A percentile compares a stretch with the other conserved stretches of the same genome.
Evolutionary conservation across 2,329 filamentous ascomycete species (phyloP).

Genomic region (Penicillium janthinellum): DNA sequence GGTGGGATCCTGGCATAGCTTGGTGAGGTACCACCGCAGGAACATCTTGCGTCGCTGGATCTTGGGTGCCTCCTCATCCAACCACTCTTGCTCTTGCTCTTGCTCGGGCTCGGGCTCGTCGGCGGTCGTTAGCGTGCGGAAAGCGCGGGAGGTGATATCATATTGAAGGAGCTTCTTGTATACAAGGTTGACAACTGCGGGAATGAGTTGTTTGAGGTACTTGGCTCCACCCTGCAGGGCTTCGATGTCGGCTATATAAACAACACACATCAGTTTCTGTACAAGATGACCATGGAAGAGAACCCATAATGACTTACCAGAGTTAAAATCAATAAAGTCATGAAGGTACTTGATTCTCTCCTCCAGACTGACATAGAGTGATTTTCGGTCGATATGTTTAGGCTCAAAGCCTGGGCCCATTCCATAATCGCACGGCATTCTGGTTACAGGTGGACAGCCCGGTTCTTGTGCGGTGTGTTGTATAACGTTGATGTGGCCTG

Average conservation of each 20-base stretch:
- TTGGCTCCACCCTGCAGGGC: conserved; percentile 69
- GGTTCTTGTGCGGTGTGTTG: neutral
- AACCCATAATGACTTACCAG: conserved; percentile 53
- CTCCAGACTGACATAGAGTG: conserved; percentile 71
- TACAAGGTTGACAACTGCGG: conserved; percentile 79
- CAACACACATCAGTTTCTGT: neutral
- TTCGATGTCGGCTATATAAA: conserved; percentile 66
- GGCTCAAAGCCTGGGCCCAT: conserved; percentile 18
- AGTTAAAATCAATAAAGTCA: conserved; percentile 73
- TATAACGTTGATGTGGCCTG: neutral
- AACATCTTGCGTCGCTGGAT: conserved; percentile 79
- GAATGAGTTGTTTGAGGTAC: conserved; percentile 80
- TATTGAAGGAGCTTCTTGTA: conserved; percentile 79
- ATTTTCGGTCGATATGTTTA: conserved; percentile 68
- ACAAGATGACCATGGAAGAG: neutral
- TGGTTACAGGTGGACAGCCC: neutral
- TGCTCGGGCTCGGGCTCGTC: conserved; percentile 63
- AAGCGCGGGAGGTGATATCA: conserved; percentile 79
- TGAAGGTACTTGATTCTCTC: conserved; percentile 72
- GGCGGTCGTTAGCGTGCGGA: conserved; percentile 62
- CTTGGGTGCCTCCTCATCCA: conserved; percentile 70
- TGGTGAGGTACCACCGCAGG: conserved; percentile 70
- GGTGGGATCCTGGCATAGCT: conserved; percentile 72
- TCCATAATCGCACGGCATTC: conserved; percentile 21
- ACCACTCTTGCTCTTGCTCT: conserved; percentile 61